Base-by-base conservation (phyloP, 805 yeast species). In the Saturnispora bothae region DNA sequence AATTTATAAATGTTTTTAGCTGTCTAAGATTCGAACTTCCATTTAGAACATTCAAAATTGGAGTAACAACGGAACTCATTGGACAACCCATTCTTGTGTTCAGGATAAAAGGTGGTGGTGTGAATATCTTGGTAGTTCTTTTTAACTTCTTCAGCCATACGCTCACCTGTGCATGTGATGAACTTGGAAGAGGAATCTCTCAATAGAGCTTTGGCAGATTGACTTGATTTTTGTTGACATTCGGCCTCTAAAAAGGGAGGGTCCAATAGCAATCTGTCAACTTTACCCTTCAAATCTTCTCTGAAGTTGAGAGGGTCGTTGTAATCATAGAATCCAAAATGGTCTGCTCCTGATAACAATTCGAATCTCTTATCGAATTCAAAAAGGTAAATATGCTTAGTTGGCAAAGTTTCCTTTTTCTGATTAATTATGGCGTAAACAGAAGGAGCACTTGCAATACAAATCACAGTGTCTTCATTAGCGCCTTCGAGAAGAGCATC, bases 51-150 rank as follows among this genome's bases (percentile, higher is more conserved):
- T 53, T 81, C 92, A 48, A 71, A 83, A 27, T 75, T 69, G 1
- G 95, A 84, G 52, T 83, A 86, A 49, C 95, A 85, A 49, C 83
- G 65, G 58, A 83, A 86, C 57, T 86, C 96, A 53, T 86, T 86
- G 52, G 88, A 78, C 43, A 86, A 65, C 0, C 95, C 94, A 50
- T 83, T 82, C 41, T 76, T 78, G 52, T 86, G 96, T 47, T 78
- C 80, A 1, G 96, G 96, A 29, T 59, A 53, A 54, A 81, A 86
- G 26, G 68, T 62, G 0, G 95, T 86, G 36, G 76, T 66, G 17
- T 61, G 50, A 1, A 79, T 66, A 31, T 69, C 82, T 4, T 85
- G 83, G 50, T 84, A 85, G 14, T 69, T 69, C 34, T 67, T 60
- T 25, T 61, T 52, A 26, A 85, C 73, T n/a, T 80, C 57, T 3